Conservation (phyloP, 179 eudicot species). For the Vitellaria paradoxa region DNA sequence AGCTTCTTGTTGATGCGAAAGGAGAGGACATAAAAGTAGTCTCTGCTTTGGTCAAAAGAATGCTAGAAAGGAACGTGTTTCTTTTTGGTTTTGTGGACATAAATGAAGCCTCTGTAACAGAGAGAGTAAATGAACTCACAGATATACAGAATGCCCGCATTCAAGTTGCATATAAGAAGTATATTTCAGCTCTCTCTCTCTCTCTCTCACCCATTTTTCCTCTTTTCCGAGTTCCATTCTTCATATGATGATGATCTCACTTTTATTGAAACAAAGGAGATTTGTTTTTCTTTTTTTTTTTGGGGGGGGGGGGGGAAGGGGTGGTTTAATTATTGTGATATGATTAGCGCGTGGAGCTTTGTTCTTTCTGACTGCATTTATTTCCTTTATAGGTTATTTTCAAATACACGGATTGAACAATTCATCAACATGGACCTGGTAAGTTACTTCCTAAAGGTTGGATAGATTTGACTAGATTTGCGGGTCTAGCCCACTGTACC, state of each 20-base stretch:
- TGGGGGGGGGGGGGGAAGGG: no score
- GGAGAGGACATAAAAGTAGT: conserved; percentile 43
- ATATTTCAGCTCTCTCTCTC: conserved; percentile 15
- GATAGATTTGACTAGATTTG: neutral
- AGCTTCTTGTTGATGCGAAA: conserved; percentile 61
- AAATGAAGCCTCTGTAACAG: conserved; percentile 57
- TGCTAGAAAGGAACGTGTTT: no score
- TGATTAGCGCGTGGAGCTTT: neutral
- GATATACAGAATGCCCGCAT: conserved; percentile 60
- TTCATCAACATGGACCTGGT: conserved; percentile 85
- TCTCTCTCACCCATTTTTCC: no score
- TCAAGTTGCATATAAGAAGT: conserved; percentile 63
- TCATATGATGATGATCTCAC: neutral
- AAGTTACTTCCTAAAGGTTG: conserved; percentile 19
- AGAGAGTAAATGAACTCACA: conserved; percentile 66
- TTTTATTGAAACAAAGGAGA: no score
- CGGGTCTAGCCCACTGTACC: neutral
- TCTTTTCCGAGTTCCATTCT: neutral
- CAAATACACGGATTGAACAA: conserved; percentile 41
- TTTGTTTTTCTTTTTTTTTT: no score
- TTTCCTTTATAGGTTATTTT: conserved; percentile 48
- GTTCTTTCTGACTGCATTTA: conserved; percentile 13
- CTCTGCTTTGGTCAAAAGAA: no score
- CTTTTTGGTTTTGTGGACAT: conserved; percentile 64
- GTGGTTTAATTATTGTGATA: no score